Evolutionary conservation across 192 early-diverging fungal genomes (phyloP).

Genomic region (Backusella mclennaniae): DNA sequence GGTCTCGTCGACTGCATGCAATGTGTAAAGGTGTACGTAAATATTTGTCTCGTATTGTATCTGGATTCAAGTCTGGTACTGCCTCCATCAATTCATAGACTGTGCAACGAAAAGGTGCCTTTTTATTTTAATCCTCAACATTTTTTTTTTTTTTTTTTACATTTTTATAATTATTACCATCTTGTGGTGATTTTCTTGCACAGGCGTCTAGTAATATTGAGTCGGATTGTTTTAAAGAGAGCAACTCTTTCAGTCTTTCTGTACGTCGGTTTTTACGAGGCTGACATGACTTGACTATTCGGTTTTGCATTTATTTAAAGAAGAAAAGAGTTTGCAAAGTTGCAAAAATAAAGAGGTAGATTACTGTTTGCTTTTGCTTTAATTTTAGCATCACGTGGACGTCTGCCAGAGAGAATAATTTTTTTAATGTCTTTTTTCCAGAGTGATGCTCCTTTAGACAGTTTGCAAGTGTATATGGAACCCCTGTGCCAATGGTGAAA

Average conservation of each 20-base stretch:
- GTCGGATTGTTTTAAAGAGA: slow-evolving; percentile 22
- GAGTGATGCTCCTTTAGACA: no score
- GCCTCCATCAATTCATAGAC: slow-evolving; percentile 18
- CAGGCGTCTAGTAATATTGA: slow-evolving; percentile 25
- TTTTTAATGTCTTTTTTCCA: no score
- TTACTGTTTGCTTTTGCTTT: no score
- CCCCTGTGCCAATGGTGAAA: no score
- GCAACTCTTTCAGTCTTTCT: slow-evolving; percentile 19
- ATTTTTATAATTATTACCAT: slow-evolving; percentile 11
- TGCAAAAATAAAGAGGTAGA: neutral
- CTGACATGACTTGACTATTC: slow-evolving; percentile 18
- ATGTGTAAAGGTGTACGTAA: slow-evolving; percentile 38
- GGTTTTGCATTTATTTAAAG: slow-evolving; percentile 10
- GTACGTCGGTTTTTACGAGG: slow-evolving; percentile 3
- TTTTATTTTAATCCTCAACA: no score
- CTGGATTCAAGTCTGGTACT: slow-evolving; percentile 22
- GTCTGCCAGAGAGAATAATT: no score
- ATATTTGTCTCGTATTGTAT: slow-evolving; percentile 34
- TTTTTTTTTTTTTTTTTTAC: neutral
- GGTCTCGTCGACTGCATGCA: slow-evolving; percentile 30
- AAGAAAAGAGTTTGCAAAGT: neutral
- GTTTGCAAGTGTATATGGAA: no score
- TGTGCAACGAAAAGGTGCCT: no score
- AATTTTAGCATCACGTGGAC: no score
- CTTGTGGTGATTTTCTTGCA: slow-evolving; percentile 12